Evolutionary conservation across 495 filamentous ascomycete species (phyloP).

Genomic region (Aspergillus olivimuriae): DNA sequence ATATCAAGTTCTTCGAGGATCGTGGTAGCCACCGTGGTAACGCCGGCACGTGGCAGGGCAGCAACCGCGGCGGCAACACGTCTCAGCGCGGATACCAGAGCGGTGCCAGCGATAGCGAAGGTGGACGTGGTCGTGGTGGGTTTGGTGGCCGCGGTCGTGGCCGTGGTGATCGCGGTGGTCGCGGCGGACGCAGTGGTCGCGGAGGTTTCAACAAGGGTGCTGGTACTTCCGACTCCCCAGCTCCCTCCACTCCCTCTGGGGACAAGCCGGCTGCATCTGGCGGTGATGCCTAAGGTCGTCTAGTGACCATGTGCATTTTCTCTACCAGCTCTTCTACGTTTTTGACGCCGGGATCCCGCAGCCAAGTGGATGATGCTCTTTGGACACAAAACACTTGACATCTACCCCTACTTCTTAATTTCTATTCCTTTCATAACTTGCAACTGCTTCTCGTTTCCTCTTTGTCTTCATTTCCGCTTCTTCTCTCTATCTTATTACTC

Average conservation of each 20-base stretch:
- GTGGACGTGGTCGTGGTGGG: slow-evolving; percentile 42
- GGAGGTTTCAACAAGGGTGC: slow-evolving; percentile 51
- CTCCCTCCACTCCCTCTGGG: slow-evolving; percentile 45
- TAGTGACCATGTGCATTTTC: slow-evolving; percentile 18
- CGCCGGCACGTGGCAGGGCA: slow-evolving; percentile 70
- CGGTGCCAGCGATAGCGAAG: slow-evolving; percentile 79
- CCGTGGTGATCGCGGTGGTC: slow-evolving; percentile 33
- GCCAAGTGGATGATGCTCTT: too few relatives aligned
- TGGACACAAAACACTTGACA: too few relatives aligned
- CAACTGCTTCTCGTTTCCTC: slow-evolving; percentile 1
- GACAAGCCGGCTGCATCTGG: slow-evolving; percentile 40
- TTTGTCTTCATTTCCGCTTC: slow-evolving; percentile 1
- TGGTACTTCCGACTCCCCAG: slow-evolving; percentile 39
- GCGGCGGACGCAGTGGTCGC: slow-evolving; percentile 26
- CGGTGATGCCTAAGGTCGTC: slow-evolving; percentile 41
- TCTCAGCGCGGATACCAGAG: slow-evolving; percentile 67
- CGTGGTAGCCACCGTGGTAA: slow-evolving; percentile 50
- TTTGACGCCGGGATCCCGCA: too few relatives aligned
- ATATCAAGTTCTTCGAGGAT: slow-evolving; percentile 73
- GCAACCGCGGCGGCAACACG: slow-evolving; percentile 49
- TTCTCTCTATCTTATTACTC: background rate
- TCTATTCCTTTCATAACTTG: slow-evolving; percentile 16
- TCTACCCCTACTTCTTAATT: slow-evolving; percentile 11
- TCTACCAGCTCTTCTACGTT: slow-evolving; percentile 3
- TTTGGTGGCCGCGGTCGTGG: slow-evolving; percentile 34